Evolutionary conservation across 495 filamentous ascomycete genomes (phyloP).

Genomic region (Aeminium ludgeri): DNA sequence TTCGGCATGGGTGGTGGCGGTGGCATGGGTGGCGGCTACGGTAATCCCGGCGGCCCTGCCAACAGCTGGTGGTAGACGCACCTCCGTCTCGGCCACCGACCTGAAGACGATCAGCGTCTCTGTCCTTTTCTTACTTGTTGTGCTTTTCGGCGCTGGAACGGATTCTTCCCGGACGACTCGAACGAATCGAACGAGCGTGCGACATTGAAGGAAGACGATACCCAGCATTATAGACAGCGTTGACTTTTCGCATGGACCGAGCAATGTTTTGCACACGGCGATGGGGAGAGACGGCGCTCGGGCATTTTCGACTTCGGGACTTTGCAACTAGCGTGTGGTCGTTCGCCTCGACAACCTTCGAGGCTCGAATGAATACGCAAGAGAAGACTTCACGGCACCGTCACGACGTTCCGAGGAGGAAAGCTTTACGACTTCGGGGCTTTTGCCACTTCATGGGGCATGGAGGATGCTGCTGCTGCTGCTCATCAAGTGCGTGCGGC

Average conservation of each 20-base stretch:
- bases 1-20: slow-evolving; percentile 27
- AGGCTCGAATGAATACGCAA: not conserved
- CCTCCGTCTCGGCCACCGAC: not conserved
- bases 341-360: not conserved
- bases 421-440: not conserved
- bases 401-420: not conserved
- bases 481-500: too few species aligned
- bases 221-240: slow-evolving; percentile 18
- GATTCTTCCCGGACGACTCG: slow-evolving; percentile 6
- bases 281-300: not conserved
- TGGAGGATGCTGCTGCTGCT: too few species aligned
- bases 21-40: slow-evolving; percentile 44
- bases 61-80: slow-evolving; percentile 84
- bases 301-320: not conserved
- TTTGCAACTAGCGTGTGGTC: not conserved
- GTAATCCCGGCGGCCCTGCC: slow-evolving; percentile 69
- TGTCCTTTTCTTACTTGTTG: not conserved
- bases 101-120: not conserved
- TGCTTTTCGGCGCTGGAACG: slow-evolving; percentile 8
- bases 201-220: slow-evolving; percentile 8
- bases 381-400: not conserved
- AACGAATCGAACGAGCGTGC: slow-evolving; percentile 12
- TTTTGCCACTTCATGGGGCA: not conserved
- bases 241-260: slow-evolving; percentile 12
- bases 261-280: slow-evolving; percentile 1